phyloP scores from a whole-genome alignment of 2,329 filamentous ascomycete genomes.

The Pezicula carpinea region DNA sequence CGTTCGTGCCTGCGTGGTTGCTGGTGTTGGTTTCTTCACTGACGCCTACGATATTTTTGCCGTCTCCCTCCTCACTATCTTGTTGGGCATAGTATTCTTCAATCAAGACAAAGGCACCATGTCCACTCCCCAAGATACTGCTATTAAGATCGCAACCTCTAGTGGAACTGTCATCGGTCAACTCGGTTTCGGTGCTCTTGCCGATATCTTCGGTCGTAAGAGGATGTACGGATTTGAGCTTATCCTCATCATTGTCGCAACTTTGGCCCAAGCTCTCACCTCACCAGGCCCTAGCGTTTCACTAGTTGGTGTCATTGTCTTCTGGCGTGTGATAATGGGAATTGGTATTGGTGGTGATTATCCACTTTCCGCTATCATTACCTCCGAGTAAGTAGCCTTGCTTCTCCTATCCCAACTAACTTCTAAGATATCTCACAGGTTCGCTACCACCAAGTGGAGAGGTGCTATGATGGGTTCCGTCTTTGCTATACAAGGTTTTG shows the following conservation, averaged over 20 bases:
- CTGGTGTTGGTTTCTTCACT: constrained; percentile 68
- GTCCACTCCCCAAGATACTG: constrained; percentile 64
- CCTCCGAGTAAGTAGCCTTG: constrained; percentile 50
- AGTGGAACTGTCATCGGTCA: constrained; percentile 80
- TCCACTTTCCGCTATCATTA: constrained; percentile 77
- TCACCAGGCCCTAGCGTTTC: constrained; percentile 55
- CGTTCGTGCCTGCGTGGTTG: constrained; percentile 55
- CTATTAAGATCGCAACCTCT: constrained; percentile 80
- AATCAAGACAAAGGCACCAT: constrained; percentile 44
- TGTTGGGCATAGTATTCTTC: constrained; percentile 20
- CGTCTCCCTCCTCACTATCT: constrained; percentile 5
- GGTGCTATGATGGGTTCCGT: constrained; percentile 85
- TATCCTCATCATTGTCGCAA: constrained; percentile 74
- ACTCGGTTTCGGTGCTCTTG: constrained; percentile 70
- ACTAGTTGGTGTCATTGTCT: constrained; percentile 60
- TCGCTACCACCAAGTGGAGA: constrained; percentile 79
- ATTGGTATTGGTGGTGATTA: constrained; percentile 67
- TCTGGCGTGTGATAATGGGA: constrained; percentile 75
- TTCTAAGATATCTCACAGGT: constrained; percentile 32
- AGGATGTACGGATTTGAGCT: constrained; percentile 73
- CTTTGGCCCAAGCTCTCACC: constrained; percentile 64
- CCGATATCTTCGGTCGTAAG: constrained; percentile 72
- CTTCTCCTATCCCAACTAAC: neutral
- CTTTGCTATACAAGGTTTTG: constrained; percentile 83
- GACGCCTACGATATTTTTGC: constrained; percentile 68